phyloP scores from a whole-genome alignment of 345 rosid genomes.

The Citropsis articulata region DNA sequence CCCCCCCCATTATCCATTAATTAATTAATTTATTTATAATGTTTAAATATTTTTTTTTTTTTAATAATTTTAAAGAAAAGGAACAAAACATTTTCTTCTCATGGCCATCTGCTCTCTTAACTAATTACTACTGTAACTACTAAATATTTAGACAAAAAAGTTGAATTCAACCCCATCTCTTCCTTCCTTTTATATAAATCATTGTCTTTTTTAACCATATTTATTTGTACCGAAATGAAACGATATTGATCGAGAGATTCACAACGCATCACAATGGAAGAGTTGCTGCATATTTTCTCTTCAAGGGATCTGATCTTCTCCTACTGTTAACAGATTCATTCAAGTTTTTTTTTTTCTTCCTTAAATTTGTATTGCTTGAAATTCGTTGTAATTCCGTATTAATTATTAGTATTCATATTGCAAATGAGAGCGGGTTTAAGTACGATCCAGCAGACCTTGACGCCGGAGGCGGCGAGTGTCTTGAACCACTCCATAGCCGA shows the following conservation, averaged over 20 bases:
- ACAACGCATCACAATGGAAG: background rate
- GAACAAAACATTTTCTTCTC: slow-evolving; percentile 3
- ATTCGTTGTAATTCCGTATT: no score
- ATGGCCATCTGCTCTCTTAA: slow-evolving; percentile 7
- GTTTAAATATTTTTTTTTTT: no score
- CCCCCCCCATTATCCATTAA: no score
- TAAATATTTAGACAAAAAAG: background rate
- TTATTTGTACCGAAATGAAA: background rate
- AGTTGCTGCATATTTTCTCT: background rate
- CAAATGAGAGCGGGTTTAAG: slow-evolving; percentile 92
- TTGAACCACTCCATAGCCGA: slow-evolving; percentile 86
- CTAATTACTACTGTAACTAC: slow-evolving; percentile 12
- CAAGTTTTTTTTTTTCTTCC: background rate
- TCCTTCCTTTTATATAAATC: background rate
- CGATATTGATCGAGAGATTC: slow-evolving; percentile 2
- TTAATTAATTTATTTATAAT: no score
- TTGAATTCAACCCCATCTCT: background rate
- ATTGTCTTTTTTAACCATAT: background rate
- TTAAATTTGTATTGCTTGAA: no score
- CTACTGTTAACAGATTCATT: background rate
- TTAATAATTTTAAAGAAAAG: no score
- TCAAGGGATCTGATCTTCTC: background rate
- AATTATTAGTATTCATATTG: background rate
- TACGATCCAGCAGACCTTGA: slow-evolving; percentile 96
- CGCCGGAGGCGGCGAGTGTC: slow-evolving; percentile 93